Evolutionary conservation across 495 filamentous ascomycete genomes (phyloP), one percentile per base, ranked within the genome.

Genomic region (Immersiella caudata): DNA sequence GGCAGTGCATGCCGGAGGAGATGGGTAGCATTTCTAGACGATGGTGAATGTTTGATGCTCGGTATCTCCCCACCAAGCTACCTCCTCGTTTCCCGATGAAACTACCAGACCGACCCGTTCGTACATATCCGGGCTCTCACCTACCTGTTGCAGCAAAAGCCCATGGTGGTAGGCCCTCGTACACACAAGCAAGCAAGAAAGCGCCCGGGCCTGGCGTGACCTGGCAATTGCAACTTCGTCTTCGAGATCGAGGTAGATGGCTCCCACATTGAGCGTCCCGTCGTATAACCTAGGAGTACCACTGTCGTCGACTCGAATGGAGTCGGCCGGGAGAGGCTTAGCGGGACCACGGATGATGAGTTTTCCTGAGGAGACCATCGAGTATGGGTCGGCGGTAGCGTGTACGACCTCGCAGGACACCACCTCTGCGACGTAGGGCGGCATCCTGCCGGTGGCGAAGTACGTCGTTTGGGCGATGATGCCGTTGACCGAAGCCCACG

Each of bases 391-490:
- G 49, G 12, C 49, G 21, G 49, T 52, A 5, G 49, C 49, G 49
- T 2, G 49, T 5, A 52, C 49, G 16, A 52, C 49, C 49, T 18
- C 49, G 49, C 3, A 52, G 12, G 3, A 52, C 5, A 52, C 49
- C 49, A 52, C 49, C 49, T 52, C 49, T 22, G 49, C 49, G 49
- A 52, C 49, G 21, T 52, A 52, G 49, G 49, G 49, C 4, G 49
- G 4, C 49, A 52, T 52, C 49, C 49, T n/a, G 21, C 49, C 49
- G 49, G 49, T 52, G 21, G 49, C 49, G 12, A 52, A 52, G 49
- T 52, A 52, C 16, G 49, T 52, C 49, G 49, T 52, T 2, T 52
- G 16, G 3, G 49, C 49, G 12, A 52, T 52, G 49, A n/a, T 52
- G 49, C 49, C 49, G 21, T 52, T 52, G 3, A 52, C 12, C 16